Conservation (phyloP, 139 green algal species). For the Coccomyxa sp. region DNA sequence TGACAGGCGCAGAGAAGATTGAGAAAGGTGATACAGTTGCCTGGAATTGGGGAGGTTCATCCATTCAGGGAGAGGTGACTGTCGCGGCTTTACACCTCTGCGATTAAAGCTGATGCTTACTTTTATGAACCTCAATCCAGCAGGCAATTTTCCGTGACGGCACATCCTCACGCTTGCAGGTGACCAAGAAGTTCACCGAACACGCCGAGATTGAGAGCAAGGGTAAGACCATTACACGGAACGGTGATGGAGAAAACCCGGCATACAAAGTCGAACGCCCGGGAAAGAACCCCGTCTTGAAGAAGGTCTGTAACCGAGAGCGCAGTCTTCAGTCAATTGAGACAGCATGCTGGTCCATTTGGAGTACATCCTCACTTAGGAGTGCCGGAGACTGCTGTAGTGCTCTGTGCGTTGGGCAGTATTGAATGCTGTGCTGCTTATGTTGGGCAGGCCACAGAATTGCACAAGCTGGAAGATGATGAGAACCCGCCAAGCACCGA, state of each 20-base stretch:
- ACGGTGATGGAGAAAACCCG: slow-evolving; percentile 10
- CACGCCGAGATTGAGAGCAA: slow-evolving; percentile 14
- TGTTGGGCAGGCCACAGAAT: not conserved
- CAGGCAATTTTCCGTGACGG: not conserved
- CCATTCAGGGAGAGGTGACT: not conserved
- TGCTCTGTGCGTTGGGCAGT: not conserved
- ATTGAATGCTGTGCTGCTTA: not conserved
- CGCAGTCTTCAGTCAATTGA: not conserved
- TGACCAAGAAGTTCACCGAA: slow-evolving; percentile 6
- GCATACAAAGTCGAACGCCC: not conserved
- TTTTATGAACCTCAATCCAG: not conserved
- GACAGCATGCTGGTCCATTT: not conserved
- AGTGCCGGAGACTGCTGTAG: not conserved
- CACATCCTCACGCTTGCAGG: not conserved
- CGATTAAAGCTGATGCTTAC: not conserved
- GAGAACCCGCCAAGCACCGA: not conserved
- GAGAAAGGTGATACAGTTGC: slow-evolving; percentile 8
- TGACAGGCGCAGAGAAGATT: not conserved
- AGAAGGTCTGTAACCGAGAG: not conserved
- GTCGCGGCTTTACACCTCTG: not conserved
- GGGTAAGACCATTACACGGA: slow-evolving; percentile 16
- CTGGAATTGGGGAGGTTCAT: slow-evolving; percentile 2
- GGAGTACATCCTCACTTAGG: not conserved
- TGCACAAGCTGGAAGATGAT: not conserved
- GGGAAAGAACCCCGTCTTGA: slow-evolving; percentile 1